These are phyloP conservation scores for Erysimum pusillum DNA, from an alignment of 441 rosid genomes.

Conservation along the genomic window DNA sequence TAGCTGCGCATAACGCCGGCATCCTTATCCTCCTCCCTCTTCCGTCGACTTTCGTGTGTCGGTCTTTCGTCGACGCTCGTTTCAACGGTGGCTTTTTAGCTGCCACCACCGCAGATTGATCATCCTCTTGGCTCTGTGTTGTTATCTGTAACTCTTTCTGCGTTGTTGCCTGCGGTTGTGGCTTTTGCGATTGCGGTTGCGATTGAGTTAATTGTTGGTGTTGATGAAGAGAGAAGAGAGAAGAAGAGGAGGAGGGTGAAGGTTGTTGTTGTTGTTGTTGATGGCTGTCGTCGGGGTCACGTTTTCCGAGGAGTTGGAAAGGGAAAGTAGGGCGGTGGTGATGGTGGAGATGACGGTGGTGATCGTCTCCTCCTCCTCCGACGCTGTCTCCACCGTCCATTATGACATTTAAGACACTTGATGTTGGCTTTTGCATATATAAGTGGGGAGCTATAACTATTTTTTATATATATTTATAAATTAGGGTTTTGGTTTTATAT, in stretches of 20 bases:
- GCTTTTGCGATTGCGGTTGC: slow-evolving; percentile 39
- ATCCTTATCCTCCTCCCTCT: slow-evolving; percentile 95
- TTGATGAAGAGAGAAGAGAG: slow-evolving; percentile 59
- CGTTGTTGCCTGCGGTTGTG: slow-evolving; percentile 30
- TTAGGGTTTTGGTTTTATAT: slow-evolving; percentile 41
- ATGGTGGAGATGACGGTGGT: slow-evolving; percentile 44
- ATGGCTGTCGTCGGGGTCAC: slow-evolving; percentile 52
- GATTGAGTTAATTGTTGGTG: slow-evolving; percentile 49
- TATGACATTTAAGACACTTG: slow-evolving; percentile 39
- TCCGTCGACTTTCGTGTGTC: slow-evolving; percentile 96
- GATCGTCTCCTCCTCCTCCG: slow-evolving; percentile 46
- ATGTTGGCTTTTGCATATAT: slow-evolving; percentile 44
- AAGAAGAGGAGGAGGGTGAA: slow-evolving; percentile 68
- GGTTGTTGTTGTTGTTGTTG: slow-evolving; percentile 54
- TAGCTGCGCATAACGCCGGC: slow-evolving; percentile 98
- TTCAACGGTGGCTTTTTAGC: slow-evolving; percentile 78
- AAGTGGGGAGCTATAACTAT: slow-evolving; percentile 26
- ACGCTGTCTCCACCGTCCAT: slow-evolving; percentile 49
- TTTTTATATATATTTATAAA: slow-evolving; percentile 21
- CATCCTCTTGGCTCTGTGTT: slow-evolving; percentile 37
- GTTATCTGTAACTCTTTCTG: slow-evolving; percentile 35
- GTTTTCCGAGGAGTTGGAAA: slow-evolving; percentile 51
- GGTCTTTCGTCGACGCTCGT: slow-evolving; percentile 86
- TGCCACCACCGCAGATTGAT: slow-evolving; percentile 34
- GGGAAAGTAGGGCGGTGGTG: slow-evolving; percentile 47